Conservation (phyloP, 768 basidiomycete genomes). For the Mycena galericulata region DNA sequence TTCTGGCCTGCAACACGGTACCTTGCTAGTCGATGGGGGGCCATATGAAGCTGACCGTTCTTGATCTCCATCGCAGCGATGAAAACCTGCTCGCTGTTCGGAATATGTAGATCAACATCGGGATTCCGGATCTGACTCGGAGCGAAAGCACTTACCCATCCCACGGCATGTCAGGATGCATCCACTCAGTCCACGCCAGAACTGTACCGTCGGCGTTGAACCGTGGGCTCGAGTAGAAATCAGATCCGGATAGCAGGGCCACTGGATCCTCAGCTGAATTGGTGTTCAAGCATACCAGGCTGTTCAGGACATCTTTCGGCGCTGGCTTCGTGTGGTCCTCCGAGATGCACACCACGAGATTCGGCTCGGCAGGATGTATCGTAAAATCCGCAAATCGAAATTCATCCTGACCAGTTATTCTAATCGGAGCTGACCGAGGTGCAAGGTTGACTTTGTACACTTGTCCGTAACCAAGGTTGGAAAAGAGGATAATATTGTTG, state of each 20-base stretch:
- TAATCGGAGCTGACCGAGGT: constrained; percentile 26
- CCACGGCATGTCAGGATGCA: constrained; percentile 27
- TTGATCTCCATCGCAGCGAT: constrained; percentile 15
- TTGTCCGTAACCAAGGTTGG: constrained; percentile 55
- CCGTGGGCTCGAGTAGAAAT: constrained; percentile 16
- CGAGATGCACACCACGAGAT: constrained; percentile 60
- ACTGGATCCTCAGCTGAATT: background rate
- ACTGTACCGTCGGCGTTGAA: constrained; percentile 21
- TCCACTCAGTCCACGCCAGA: constrained; percentile 18
- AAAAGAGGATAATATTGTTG: constrained; percentile 59
- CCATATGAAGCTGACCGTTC: background rate
- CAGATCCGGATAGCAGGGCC: constrained; percentile 12
- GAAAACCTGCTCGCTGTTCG: constrained; percentile 13
- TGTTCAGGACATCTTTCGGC: constrained; percentile 57
- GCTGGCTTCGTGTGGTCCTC: constrained; percentile 65
- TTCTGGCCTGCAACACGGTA: constrained; percentile 4
- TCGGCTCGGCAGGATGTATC: constrained; percentile 55
- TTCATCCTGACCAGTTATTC: constrained; percentile 43
- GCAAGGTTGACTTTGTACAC: constrained; percentile 51
- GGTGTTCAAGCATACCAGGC: constrained; percentile 52
- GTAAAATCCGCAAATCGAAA: constrained; percentile 64
- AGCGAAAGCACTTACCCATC: constrained; percentile 9
- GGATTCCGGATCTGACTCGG: background rate
- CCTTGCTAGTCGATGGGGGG: background rate
- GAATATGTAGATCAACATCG: background rate